phyloP scores from a whole-genome alignment of 345 rosid genomes.

The Clausena lansium region DNA sequence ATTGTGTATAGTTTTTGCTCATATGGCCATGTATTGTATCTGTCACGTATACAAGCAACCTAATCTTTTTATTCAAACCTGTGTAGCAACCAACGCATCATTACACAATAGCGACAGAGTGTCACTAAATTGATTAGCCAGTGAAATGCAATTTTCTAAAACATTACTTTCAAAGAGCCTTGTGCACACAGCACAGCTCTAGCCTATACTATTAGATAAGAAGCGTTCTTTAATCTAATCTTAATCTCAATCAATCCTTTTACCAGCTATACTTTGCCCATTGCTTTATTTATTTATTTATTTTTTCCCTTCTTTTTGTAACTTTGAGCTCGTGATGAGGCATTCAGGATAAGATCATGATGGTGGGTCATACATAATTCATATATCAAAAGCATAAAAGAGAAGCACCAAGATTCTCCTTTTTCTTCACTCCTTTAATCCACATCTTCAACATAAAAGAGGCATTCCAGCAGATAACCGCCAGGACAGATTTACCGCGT shows the following conservation, averaged over 20 bases:
- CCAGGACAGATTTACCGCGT: neutral
- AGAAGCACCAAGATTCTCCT: conserved; percentile 12
- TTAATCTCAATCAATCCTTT: neutral
- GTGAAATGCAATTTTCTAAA: neutral
- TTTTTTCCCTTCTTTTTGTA: neutral
- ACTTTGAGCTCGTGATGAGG: neutral
- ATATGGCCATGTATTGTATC: neutral
- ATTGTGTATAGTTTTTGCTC: neutral
- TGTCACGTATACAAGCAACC: too few relatives aligned
- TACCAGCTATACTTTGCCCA: neutral
- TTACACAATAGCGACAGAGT: too few relatives aligned
- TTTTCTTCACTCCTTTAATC: neutral
- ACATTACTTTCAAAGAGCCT: neutral
- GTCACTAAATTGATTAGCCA: too few relatives aligned
- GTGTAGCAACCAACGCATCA: neutral
- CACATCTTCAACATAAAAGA: neutral
- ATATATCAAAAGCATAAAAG: neutral
- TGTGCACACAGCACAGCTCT: neutral
- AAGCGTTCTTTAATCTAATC: neutral
- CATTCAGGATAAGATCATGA: neutral
- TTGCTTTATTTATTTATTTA: neutral
- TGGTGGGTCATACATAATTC: neutral
- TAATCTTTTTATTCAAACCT: too few relatives aligned
- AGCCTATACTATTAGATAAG: neutral
- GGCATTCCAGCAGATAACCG: neutral